Conservation (phyloP, 768 basidiomycete genomes). For the Suillus discolor region DNA sequence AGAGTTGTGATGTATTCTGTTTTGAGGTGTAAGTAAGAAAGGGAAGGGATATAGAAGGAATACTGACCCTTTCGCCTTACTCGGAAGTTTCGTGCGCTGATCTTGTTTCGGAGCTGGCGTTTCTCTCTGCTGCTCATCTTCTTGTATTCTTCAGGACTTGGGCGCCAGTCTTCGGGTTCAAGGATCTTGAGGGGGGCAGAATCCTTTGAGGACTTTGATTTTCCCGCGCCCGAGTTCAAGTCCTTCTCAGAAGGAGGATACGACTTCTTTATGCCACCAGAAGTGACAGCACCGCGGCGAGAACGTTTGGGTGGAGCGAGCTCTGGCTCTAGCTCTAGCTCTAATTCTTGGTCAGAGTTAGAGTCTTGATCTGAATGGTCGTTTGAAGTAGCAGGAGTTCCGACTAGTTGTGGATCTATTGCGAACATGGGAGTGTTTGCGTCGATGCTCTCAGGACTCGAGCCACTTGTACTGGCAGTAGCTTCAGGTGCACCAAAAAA, state of each 20-base stretch:
- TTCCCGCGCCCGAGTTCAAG: constrained; percentile 10
- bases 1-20: constrained; percentile 93
- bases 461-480: constrained; percentile 26
- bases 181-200: constrained; percentile 20
- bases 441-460: constrained; percentile 18
- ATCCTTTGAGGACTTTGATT: constrained; percentile 33
- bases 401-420: constrained; percentile 81
- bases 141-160: constrained; percentile 89
- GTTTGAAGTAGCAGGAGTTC: constrained; percentile 55
- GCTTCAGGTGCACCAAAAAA: constrained; percentile 42
- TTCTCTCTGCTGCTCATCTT: constrained; percentile 97
- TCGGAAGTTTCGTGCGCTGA: constrained; percentile 93
- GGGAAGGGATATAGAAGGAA: not conserved
- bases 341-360: constrained; percentile 40
- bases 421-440: constrained; percentile 37
- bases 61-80: constrained; percentile 84
- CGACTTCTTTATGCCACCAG: constrained; percentile 75
- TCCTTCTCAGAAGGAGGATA: constrained; percentile 38
- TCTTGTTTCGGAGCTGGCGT: constrained; percentile 95
- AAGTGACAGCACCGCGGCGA: constrained; percentile 68
- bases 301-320: constrained; percentile 43
- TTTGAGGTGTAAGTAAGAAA: not conserved
- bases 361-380: constrained; percentile 36
- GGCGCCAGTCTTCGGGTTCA: constrained; percentile 76
- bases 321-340: constrained; percentile 23